Evolutionary conservation across 2,329 filamentous ascomycete species (phyloP).

Genomic region (Paracoccidioides lutzii): DNA sequence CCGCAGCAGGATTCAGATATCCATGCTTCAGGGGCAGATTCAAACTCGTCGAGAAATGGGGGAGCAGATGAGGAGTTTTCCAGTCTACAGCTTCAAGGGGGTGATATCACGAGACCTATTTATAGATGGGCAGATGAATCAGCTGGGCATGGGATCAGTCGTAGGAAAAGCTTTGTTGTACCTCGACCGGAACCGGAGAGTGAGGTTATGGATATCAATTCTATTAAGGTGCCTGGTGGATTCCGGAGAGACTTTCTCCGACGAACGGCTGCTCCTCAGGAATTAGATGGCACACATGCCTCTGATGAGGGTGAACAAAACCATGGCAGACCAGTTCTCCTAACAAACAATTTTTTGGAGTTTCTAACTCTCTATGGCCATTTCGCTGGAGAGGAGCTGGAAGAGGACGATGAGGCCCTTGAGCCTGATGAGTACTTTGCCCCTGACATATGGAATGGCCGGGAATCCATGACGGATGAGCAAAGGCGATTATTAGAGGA

Average conservation of each 20-base stretch:
- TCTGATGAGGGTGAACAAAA: slow-evolving; percentile 25
- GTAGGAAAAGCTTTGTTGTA: slow-evolving; percentile 79
- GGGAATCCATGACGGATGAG: slow-evolving; percentile 35
- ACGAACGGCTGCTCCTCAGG: slow-evolving; percentile 56
- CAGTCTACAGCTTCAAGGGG: slow-evolving; percentile 81
- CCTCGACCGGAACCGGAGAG: slow-evolving; percentile 65
- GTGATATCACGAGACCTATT: slow-evolving; percentile 86
- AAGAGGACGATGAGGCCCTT: slow-evolving; percentile 87
- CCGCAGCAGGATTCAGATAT: slow-evolving; percentile 37
- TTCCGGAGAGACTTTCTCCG: slow-evolving; percentile 85
- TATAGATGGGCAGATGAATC: slow-evolving; percentile 94
- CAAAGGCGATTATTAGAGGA: slow-evolving; percentile 66
- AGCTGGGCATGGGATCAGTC: slow-evolving; percentile 50
- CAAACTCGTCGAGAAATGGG: slow-evolving; percentile 14
- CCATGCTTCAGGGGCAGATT: slow-evolving; percentile 16
- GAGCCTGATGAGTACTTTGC: slow-evolving; percentile 84
- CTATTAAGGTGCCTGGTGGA: slow-evolving; percentile 85
- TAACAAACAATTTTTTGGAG: slow-evolving; percentile 89
- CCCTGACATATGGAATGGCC: slow-evolving; percentile 48
- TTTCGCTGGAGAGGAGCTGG: slow-evolving; percentile 91
- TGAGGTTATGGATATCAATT: slow-evolving; percentile 70
- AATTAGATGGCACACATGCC: slow-evolving; percentile 27
- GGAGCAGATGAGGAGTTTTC: slow-evolving; percentile 72
- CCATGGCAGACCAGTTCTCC: slow-evolving; percentile 45
- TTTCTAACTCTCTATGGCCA: slow-evolving; percentile 92